Evolutionary conservation across 495 filamentous ascomycete genomes (phyloP), one percentile per base, ranked within the genome.

Genomic region (Massariosphaeria phaeospora): DNA sequence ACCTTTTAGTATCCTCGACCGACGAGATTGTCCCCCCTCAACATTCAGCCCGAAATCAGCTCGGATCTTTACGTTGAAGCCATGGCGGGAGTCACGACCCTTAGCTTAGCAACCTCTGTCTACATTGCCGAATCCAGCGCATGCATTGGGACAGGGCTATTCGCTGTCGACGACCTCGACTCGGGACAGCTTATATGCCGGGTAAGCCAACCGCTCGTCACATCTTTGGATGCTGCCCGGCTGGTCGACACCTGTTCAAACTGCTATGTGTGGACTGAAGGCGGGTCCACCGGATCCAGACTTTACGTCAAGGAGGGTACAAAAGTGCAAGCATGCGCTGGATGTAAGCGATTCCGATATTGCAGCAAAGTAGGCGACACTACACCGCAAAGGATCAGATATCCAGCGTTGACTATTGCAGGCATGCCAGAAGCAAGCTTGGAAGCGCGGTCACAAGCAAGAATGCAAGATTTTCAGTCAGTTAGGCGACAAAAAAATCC

Each of bases 311-410:
- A 30, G 27, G 61, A 68, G 24, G 45, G 47, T 11, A 53, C 45
- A 2, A 63, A 47, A 0, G 54, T 84, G 23, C 79, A 75, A 55
- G 73, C 71, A 24, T 89, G 85, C 66, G 73, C 73, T 0, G 79
- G 78, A 0, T 89, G 85, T 68, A 76, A 72, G 42, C 69, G 76
- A 11, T 76, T 82, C 0, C 77, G 74, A 51, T 89, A 86, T 66
- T 89, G 85, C 65, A 75, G 76, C 41, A 80, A 79, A 74, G 82
- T 85, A 43, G 73, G n/a, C n/a, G n/a, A n/a, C n/a, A n/a, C 31
- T 35, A 12, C n/a, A 24, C n/a, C n/a, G n/a, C n/a, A n/a, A n/a
- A n/a, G n/a, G n/a, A n/a, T n/a, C n/a, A n/a, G n/a, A n/a, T n/a
- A n/a, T n/a, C n/a, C n/a, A n/a, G n/a, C 23, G 15, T 12, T 42